Evolutionary conservation across 805 yeast genomes (phyloP), one percentile per base, ranked within the genome.

Genomic region (Starmerella sirachaensis): DNA sequence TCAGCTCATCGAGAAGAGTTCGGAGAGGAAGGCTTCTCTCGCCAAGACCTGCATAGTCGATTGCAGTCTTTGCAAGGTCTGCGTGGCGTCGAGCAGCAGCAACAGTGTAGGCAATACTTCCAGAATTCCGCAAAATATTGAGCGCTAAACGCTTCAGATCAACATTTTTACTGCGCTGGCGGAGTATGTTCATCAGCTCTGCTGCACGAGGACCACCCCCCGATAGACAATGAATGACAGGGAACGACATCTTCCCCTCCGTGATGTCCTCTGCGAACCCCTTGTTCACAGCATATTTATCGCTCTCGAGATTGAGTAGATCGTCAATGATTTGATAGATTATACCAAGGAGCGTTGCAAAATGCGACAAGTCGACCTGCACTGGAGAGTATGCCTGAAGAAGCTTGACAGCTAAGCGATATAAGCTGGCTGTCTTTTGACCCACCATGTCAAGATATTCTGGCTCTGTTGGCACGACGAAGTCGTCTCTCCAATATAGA

Each of bases 201-300:
- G 16, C 13, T 10, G 29, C 33, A 35, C 65, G 63, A 1, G 50
- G 44, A 2, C 50, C 43, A 33, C 62, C 63, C 24, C 23, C 5
- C 17, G 62, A 51, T 2, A 78, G 57, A 4, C 76, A 68, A 56
- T 83, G 91, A 13, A 86, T 69, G 2, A 86, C 74, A 0, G 95
- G 95, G 45, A 82, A 79, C 0, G 94, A 82, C 42, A 79, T 72
- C 57, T 85, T 86, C 0, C 95, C 95, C 55, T 86, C 95, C 0
- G 84, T 73, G 21, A 86, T 68, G 53, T 86, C 97, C 50, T 86
- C 95, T 37, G 83, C 74, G 45, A 70, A 70, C 2, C 93, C 94
- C 66, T 82, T 80, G 53, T 73, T 74, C 33, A 66, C 60, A n/a
- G 61, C 59, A 40, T 73, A 65, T 9, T 60, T 58, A 18, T 62